Evolutionary conservation across 192 early-diverging fungal species (phyloP).

Genomic region (Coemansia sp.): DNA sequence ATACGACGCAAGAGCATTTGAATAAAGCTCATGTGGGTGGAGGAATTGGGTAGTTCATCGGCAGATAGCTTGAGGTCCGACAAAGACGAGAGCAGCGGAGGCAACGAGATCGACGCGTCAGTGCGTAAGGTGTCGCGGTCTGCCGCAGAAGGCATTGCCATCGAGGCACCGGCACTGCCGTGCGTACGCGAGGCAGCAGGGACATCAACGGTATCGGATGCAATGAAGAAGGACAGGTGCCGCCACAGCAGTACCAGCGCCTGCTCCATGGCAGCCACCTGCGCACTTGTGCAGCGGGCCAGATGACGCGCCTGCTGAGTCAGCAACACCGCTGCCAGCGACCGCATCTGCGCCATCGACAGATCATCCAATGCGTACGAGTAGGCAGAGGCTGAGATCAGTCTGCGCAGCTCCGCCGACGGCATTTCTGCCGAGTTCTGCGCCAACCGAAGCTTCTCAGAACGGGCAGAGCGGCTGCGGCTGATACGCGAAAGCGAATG

Average conservation of each 20-base stretch:
- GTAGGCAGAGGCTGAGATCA: conserved; percentile 33
- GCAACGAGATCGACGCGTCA: conserved; percentile 42
- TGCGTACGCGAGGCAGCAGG: not conserved
- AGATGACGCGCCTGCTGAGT: conserved; percentile 45
- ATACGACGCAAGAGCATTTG: conserved; percentile 49
- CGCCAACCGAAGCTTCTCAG: conserved; percentile 38
- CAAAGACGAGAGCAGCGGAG: conserved; percentile 34
- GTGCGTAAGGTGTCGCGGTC: conserved; percentile 40
- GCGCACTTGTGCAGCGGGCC: conserved; percentile 35
- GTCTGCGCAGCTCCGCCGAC: conserved; percentile 39
- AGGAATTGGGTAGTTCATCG: conserved; percentile 28
- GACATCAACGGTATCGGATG: not conserved
- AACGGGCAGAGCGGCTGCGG: conserved; percentile 24
- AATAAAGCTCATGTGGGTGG: conserved; percentile 45
- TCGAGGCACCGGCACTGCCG: not conserved
- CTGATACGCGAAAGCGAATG: conserved; percentile 37
- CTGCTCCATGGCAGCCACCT: conserved; percentile 56
- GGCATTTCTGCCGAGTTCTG: conserved; percentile 40
- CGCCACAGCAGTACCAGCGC: conserved; percentile 70
- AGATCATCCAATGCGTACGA: conserved; percentile 33
- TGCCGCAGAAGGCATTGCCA: conserved; percentile 22
- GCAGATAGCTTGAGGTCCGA: conserved; percentile 36
- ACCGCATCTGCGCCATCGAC: conserved; percentile 41
- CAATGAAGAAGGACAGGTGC: conserved; percentile 61
- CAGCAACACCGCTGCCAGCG: conserved; percentile 35